These are phyloP conservation scores for Vitis hybrid DNA, from an alignment of 177 flowering plant species.

Conservation along the genomic window DNA sequence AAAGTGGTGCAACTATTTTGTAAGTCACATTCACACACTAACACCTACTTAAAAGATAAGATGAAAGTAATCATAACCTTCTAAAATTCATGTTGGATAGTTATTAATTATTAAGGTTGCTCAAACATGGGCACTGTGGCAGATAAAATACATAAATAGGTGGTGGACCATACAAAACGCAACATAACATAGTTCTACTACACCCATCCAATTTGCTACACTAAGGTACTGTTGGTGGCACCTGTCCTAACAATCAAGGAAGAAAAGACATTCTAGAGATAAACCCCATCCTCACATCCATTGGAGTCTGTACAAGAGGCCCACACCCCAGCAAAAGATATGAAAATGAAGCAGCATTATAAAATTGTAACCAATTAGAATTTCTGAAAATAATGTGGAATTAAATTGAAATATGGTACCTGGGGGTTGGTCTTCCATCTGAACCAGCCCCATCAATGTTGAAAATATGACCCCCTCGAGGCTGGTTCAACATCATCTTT, in stretches of 20 bases:
- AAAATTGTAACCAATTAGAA: neutral
- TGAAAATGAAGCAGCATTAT: neutral
- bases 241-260: neutral
- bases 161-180: too few species aligned
- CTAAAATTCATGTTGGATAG: too few species aligned
- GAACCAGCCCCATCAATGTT: slow-evolving; percentile 99
- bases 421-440: slow-evolving; percentile 97
- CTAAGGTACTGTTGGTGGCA: too few species aligned
- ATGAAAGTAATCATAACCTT: too few species aligned
- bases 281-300: neutral
- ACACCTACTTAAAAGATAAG: too few species aligned
- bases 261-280: neutral
- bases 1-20: too few species aligned
- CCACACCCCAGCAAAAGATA: neutral
- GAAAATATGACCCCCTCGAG: slow-evolving; percentile 91
- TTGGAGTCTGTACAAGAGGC: neutral
- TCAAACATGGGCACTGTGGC: too few species aligned
- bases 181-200: too few species aligned
- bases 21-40: too few species aligned
- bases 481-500: slow-evolving; percentile 83
- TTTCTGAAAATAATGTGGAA: neutral
- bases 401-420: slow-evolving; percentile 33
- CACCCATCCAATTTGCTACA: too few species aligned
- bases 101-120: too few species aligned
- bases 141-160: too few species aligned